phyloP scores from a whole-genome alignment of 2,329 filamentous ascomycete genomes.

The Paraconiothyrium sp. region DNA sequence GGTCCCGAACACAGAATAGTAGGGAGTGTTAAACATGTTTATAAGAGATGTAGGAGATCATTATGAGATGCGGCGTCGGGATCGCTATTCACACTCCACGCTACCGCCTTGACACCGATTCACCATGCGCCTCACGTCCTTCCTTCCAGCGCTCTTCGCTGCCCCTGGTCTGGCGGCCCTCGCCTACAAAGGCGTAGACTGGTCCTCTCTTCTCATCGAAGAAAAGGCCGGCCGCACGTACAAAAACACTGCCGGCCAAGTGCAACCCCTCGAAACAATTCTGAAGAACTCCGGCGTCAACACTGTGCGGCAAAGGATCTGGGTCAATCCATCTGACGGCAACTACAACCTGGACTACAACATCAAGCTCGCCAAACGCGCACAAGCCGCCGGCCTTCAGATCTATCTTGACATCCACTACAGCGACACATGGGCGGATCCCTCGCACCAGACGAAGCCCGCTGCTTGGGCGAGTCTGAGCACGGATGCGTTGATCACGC shows the following conservation, averaged over 20 bases:
- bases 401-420: conserved; percentile 73
- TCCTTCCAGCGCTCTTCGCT: conserved; percentile 33
- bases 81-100: neutral
- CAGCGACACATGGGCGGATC: conserved; percentile 77
- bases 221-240: conserved; percentile 70
- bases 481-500: conserved; percentile 67
- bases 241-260: conserved; percentile 64
- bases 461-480: conserved; percentile 68
- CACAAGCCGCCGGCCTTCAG: conserved; percentile 68
- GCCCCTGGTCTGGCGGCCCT: conserved; percentile 57
- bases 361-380: conserved; percentile 71
- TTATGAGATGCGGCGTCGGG: neutral
- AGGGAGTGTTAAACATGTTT: neutral
- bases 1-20: neutral
- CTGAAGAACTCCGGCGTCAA: conserved; percentile 71
- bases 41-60: neutral
- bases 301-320: conserved; percentile 74
- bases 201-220: conserved; percentile 72
- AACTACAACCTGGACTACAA: conserved; percentile 77
- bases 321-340: conserved; percentile 71
- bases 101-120: neutral
- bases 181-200: conserved; percentile 73
- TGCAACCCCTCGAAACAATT: conserved; percentile 69
- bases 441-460: conserved; percentile 69
- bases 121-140: conserved; percentile 40